Conservation (phyloP, 768 basidiomycete species). For the Grammothele lineata region DNA sequence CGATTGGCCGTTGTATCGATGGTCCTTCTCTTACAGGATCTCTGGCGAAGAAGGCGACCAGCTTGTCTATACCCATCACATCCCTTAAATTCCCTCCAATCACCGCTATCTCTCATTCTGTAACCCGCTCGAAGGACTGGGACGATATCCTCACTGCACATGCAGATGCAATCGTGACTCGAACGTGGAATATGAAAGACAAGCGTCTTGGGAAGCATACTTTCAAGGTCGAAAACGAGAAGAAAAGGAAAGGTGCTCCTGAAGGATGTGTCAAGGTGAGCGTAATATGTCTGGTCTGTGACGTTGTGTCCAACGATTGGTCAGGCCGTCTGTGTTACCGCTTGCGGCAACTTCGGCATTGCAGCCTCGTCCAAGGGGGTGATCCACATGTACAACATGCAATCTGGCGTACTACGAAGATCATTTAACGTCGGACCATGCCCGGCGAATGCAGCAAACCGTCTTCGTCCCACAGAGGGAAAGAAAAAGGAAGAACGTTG, state of each 20-base stretch:
- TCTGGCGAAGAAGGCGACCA: constrained; percentile 73
- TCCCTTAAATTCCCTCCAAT: constrained; percentile 84
- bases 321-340: constrained; percentile 82
- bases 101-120: constrained; percentile 72
- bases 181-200: constrained; percentile 84
- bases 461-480: constrained; percentile 32
- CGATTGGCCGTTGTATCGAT: not conserved
- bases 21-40: constrained; percentile 67
- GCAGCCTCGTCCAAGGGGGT: constrained; percentile 77
- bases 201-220: constrained; percentile 78
- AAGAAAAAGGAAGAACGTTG: constrained; percentile 44
- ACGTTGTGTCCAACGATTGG: not conserved
- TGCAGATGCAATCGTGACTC: constrained; percentile 72
- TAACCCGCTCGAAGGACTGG: constrained; percentile 89
- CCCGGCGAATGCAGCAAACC: constrained; percentile 47
- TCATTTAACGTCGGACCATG: constrained; percentile 65
- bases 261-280: constrained; percentile 71
- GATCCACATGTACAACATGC: constrained; percentile 95
- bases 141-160: constrained; percentile 95
- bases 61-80: constrained; percentile 71
- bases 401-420: constrained; percentile 84
- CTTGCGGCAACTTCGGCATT: constrained; percentile 94
- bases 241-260: constrained; percentile 41
- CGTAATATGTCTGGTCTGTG: not conserved
- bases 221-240: constrained; percentile 53